These are phyloP conservation scores for Syzygium jambos DNA, from an alignment of 345 rosid genomes.

Conservation along the genomic window DNA sequence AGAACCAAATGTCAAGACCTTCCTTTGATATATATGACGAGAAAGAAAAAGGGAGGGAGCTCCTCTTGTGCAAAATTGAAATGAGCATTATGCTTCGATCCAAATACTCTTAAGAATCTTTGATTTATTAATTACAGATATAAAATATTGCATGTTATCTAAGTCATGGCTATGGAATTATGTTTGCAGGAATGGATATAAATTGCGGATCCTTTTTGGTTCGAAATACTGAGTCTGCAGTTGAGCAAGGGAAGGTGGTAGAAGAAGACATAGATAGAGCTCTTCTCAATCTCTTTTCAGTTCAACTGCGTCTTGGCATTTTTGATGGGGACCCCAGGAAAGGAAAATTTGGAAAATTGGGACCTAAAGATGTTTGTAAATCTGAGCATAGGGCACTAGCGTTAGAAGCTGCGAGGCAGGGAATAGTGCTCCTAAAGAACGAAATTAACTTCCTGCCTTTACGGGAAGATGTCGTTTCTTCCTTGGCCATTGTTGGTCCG, in stretches of 20 bases:
- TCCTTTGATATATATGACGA: background rate
- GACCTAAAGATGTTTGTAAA: slow-evolving; percentile 57
- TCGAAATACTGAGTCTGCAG: slow-evolving; percentile 41
- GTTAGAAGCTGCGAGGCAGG: slow-evolving; percentile 79
- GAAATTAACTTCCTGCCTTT: slow-evolving; percentile 62
- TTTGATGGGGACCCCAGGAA: slow-evolving; percentile 74
- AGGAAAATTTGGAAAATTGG: slow-evolving; percentile 50
- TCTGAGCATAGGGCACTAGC: slow-evolving; percentile 59
- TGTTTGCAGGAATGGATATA: slow-evolving; percentile 63
- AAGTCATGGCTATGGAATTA: background rate
- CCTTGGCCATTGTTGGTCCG: slow-evolving; percentile 84
- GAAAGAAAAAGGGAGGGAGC: background rate
- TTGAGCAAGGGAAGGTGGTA: slow-evolving; percentile 51
- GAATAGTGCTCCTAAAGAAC: slow-evolving; percentile 91
- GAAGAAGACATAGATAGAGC: slow-evolving; percentile 69
- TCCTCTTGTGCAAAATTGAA: background rate
- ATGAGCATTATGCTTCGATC: background rate
- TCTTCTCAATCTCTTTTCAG: slow-evolving; percentile 65
- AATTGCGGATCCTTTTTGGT: slow-evolving; percentile 69
- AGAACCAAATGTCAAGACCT: background rate
- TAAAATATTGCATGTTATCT: background rate
- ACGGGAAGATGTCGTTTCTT: slow-evolving; percentile 27
- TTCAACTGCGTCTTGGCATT: slow-evolving; percentile 82
- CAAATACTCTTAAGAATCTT: background rate
- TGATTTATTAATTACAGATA: background rate